Conservation (phyloP, 805 yeast species). For the Lipomyces japonicus region DNA sequence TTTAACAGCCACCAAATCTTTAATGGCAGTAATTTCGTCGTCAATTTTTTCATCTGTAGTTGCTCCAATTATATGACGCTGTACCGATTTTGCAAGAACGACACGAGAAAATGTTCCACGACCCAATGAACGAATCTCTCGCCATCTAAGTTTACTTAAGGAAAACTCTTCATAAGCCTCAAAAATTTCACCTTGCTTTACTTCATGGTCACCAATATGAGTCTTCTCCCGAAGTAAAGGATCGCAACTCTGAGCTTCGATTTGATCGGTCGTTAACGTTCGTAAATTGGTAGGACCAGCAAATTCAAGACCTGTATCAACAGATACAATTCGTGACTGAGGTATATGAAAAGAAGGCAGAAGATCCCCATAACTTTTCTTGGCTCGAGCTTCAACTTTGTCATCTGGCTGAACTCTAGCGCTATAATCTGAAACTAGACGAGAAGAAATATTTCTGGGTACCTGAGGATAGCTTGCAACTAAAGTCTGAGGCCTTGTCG, state of each 20-base stretch:
- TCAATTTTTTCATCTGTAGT: conserved; percentile 2
- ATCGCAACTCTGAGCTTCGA: conserved; percentile 5
- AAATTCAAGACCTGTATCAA: no score
- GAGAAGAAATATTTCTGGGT: no score
- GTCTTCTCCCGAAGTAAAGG: conserved; percentile 19
- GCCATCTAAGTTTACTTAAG: conserved; percentile 33
- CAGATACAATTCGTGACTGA: no score
- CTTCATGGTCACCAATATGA: conserved; percentile 9
- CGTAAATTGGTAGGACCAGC: no score
- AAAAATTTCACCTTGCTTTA: conserved; percentile 22
- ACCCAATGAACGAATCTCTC: conserved; percentile 37
- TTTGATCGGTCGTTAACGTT: conserved; percentile 12
- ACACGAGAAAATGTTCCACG: conserved; percentile 43
- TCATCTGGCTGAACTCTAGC: no score
- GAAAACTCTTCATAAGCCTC: conserved; percentile 35
- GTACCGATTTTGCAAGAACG: conserved; percentile 35
- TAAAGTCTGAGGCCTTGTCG: no score
- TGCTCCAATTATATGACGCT: no score
- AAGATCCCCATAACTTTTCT: conserved; percentile 16
- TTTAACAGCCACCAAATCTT: conserved; percentile 62
- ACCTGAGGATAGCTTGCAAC: no score
- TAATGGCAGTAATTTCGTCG: conserved; percentile 4
- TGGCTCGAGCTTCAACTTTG: conserved; percentile 2
- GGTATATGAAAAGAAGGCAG: conserved; percentile 13
- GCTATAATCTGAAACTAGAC: no score